Evolutionary conservation across 2,329 filamentous ascomycete species (phyloP).

Genomic region (Amesomyces nigricolor): DNA sequence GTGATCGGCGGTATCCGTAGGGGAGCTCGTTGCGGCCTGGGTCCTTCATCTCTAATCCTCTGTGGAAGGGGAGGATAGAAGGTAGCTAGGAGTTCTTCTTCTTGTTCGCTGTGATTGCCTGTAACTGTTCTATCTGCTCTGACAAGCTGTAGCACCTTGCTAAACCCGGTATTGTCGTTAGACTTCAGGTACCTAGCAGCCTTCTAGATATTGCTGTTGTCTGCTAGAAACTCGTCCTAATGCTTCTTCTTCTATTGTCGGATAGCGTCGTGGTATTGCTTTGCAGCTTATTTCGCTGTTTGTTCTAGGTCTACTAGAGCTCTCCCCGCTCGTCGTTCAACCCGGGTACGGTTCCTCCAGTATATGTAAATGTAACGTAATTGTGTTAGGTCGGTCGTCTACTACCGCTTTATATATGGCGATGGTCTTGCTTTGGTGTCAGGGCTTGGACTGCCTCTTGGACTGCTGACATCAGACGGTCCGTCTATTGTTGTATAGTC

Average conservation of each 20-base stretch:
- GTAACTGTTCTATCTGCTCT: no score
- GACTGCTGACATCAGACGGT: no score
- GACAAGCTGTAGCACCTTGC: background rate
- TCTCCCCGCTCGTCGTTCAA: background rate
- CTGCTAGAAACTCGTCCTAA: background rate
- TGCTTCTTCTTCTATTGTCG: background rate
- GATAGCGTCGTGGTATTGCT: no score
- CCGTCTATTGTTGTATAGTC: no score
- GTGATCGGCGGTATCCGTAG: slow-evolving; percentile 1
- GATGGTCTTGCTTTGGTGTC: no score
- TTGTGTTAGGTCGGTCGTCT: background rate
- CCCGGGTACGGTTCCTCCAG: background rate
- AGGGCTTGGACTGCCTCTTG: no score
- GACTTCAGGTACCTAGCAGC: background rate
- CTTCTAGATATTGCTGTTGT: slow-evolving; percentile 3
- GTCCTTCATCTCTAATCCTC: slow-evolving; percentile 1
- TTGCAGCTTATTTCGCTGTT: no score
- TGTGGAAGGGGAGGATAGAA: slow-evolving; percentile 3
- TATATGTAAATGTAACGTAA: background rate
- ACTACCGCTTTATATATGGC: no score
- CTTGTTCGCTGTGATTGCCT: background rate
- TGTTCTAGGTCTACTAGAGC: no score
- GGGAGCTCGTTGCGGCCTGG: background rate
- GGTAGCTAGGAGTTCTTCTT: background rate
- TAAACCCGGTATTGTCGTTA: background rate